Conservation (phyloP, 768 basidiomycete genomes). For the Calocera cornea region DNA sequence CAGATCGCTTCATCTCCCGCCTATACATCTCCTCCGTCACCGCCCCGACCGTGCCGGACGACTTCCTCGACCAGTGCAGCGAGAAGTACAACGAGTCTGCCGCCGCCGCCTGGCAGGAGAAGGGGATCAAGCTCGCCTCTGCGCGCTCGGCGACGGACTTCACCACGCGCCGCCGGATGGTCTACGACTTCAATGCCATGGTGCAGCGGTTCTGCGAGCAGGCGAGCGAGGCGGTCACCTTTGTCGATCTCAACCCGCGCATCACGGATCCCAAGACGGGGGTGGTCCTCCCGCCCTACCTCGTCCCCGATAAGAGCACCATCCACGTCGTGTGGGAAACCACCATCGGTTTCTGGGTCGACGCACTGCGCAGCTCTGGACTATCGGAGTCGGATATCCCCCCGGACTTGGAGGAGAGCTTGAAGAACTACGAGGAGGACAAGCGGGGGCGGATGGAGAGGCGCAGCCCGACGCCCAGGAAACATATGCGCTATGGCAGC, state of each 20-base stretch:
- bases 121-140: neutral
- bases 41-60: neutral
- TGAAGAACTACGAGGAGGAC: neutral
- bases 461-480: neutral
- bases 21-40: neutral
- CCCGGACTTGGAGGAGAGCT: neutral
- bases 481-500: neutral
- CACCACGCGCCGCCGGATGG: neutral
- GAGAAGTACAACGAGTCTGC: neutral
- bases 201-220: neutral
- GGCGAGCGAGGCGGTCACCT: neutral
- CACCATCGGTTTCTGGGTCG: neutral
- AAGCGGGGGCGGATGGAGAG: neutral
- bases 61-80: neutral
- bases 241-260: neutral
- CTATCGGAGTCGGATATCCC: neutral
- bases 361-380: neutral
- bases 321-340: neutral
- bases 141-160: neutral
- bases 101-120: neutral
- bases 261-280: neutral
- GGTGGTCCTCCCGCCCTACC: neutral
- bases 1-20: neutral
- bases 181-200: neutral
- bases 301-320: neutral